Evolutionary conservation across 2,329 filamentous ascomycete genomes (phyloP).

Genomic region (Epichloe brachyelytri): DNA sequence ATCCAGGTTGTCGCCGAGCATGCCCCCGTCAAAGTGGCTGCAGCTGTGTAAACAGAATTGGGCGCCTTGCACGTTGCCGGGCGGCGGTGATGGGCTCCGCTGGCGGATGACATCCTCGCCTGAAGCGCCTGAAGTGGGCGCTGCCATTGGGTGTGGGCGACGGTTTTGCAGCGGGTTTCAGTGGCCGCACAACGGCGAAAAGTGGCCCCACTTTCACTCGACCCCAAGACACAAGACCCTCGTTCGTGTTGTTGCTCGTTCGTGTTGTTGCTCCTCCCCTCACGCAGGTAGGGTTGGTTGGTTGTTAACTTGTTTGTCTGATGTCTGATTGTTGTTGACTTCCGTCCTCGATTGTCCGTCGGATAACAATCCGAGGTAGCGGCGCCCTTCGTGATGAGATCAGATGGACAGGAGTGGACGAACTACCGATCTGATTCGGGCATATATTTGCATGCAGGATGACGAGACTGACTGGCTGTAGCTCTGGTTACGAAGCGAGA

Average conservation of each 20-base stretch:
- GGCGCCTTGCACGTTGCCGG: constrained; percentile 25
- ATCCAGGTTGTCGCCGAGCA: constrained; percentile 14
- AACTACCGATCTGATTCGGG: not conserved
- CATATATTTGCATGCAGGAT: not conserved
- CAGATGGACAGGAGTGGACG: not conserved
- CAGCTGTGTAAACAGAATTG: constrained; percentile 30
- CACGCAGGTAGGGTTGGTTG: not conserved
- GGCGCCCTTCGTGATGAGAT: not conserved
- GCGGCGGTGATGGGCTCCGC: constrained; percentile 17
- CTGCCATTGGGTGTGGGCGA: constrained; percentile 6
- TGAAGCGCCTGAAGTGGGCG: constrained; percentile 1
- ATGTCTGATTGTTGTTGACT: not conserved
- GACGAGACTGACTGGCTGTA: not conserved
- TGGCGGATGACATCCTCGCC: constrained; percentile 4
- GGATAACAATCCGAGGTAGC: not conserved
- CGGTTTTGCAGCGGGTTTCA: not conserved
- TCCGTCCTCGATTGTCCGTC: not conserved
- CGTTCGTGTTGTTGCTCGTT: not conserved
- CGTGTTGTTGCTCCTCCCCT: not conserved
- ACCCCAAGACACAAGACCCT: not conserved
- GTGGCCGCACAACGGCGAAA: not conserved
- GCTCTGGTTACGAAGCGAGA: not conserved
- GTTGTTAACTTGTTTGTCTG: not conserved
- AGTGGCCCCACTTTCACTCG: not conserved
- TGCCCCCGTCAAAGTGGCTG: constrained; percentile 9